Evolutionary conservation across 305 asterid species (phyloP), one percentile per base, ranked within the genome.

Genomic region (Ilex paraguariensis): DNA sequence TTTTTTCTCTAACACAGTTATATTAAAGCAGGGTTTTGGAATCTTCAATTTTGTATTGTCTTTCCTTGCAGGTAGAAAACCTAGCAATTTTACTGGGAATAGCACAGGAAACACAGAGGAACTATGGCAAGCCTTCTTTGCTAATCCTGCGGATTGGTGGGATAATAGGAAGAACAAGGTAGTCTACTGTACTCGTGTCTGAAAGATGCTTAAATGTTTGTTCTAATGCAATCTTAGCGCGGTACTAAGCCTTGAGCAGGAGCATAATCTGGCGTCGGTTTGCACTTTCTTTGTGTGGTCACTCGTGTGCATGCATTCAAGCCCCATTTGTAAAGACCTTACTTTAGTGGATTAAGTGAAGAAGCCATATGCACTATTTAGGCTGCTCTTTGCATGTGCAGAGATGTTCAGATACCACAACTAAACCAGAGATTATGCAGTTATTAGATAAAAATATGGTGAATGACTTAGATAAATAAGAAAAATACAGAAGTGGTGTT

Each of bases 91-190:
- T 51, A 56, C 85, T 21, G 57, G 83, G 57, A 87, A 77, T 73
- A 76, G 81, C 56, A 79, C 90, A 54, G 90, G 85, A 62, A 65
- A 95, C 21, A 68, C 66, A 0, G 98, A 88, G 75, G 88, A 87
- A 80, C 85, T 91, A 57, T 91, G 98, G 96, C 98, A 91, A 73
- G 98, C 98, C 55, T 91, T 81, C 81, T 91, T 91, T 79, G 98
- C 87, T 63, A 87, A 83, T 79, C 96, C 98, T 31, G 31, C 60
- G 60, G 98, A 91, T 70, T 91, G 98, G 95, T 91, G 98, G 98
- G 98, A 91, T 77, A 91, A 91, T 73, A 80, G 98, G 80, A 91
- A 79, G 71, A 91, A 83, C 84, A 91, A 91, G 98, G 98, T 88
- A 77, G 12, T 55, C 31, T 57, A 33, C 62, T 12, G 58, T 51